A percentile compares a stretch with the other conserved stretches of the same genome.
These are phyloP conservation scores for Crithidia brevicula DNA, from an alignment of 208 protist genomes.

Conservation along the genomic window DNA sequence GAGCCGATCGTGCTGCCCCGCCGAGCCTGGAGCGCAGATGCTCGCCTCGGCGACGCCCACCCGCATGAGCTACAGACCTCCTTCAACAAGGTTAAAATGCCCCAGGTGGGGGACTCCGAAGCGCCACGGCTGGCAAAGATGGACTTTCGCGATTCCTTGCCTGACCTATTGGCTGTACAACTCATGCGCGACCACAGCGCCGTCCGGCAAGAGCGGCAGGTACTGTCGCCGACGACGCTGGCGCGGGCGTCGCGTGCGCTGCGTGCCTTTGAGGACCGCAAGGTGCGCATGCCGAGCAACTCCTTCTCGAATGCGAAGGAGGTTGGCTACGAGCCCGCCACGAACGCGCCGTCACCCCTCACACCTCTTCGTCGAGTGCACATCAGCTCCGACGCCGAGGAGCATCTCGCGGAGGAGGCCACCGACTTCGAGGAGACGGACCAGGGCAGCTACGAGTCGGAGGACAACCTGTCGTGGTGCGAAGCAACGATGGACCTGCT, in stretches of 20 bases:
- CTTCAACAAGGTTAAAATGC: background rate
- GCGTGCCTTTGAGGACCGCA: conserved; percentile 47
- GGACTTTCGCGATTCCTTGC: conserved; percentile 40
- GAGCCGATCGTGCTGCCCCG: conserved; percentile 47
- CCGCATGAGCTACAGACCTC: conserved; percentile 1
- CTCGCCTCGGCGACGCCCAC: conserved; percentile 19
- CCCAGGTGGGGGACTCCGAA: background rate
- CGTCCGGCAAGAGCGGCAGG: conserved; percentile 16
- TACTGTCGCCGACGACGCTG: conserved; percentile 54
- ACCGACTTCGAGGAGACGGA: conserved; percentile 30
- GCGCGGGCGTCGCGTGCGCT: conserved; percentile 38
- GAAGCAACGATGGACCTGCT: conserved; percentile 57
- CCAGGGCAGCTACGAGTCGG: conserved; percentile 38
- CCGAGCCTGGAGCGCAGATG: conserved; percentile 50
- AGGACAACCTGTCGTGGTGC: conserved; percentile 47
- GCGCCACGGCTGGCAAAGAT: conserved; percentile 18
- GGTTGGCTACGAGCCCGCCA: conserved; percentile 23
- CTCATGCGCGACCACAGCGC: conserved; percentile 44
- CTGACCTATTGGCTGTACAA: conserved; percentile 54
- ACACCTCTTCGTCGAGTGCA: conserved; percentile 35
- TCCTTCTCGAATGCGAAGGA: conserved; percentile 37
- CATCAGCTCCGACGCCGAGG: conserved; percentile 44
- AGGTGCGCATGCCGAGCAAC: conserved; percentile 42
- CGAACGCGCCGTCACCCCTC: background rate
- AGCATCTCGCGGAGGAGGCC: conserved; percentile 17